Evolutionary conservation across 1,284 basidiomycete genomes (phyloP).

Genomic region (Anthracocystis setariae): DNA sequence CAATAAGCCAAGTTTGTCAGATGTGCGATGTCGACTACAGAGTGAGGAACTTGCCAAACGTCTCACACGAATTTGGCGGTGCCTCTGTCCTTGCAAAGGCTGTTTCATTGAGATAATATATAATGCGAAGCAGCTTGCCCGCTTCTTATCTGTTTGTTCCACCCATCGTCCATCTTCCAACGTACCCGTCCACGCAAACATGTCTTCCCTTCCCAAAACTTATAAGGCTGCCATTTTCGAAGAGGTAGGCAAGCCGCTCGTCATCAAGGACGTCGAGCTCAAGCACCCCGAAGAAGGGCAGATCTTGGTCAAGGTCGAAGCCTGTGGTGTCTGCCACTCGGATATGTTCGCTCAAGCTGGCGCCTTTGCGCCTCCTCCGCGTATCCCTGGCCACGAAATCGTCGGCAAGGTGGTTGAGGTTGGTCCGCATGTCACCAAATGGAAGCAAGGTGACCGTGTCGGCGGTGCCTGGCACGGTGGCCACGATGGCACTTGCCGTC

Average conservation of each 20-base stretch:
- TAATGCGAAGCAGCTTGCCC: too few relatives aligned
- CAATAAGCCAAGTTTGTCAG: too few relatives aligned
- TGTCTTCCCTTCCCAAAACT: conserved; percentile 50
- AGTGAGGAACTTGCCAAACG: too few relatives aligned
- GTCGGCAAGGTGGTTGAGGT: conserved; percentile 61
- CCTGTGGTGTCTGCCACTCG: conserved; percentile 96
- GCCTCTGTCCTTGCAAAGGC: too few relatives aligned
- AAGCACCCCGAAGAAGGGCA: conserved; percentile 87
- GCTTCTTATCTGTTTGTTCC: background rate
- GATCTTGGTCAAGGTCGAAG: conserved; percentile 89
- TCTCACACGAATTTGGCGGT: too few relatives aligned
- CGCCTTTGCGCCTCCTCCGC: conserved; percentile 44
- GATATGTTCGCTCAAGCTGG: conserved; percentile 36
- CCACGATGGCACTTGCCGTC: conserved; percentile 54
- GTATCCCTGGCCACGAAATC: conserved; percentile 60
- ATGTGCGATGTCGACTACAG: too few relatives aligned
- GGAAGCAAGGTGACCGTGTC: conserved; percentile 61
- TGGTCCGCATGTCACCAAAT: conserved; percentile 47
- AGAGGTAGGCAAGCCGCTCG: conserved; percentile 87
- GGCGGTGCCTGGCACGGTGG: conserved; percentile 66
- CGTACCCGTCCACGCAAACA: background rate
- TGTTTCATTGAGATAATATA: too few relatives aligned
- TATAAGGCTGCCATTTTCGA: conserved; percentile 85
- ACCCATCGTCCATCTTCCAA: background rate
- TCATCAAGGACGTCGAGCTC: conserved; percentile 90